Base-by-base conservation (phyloP, 768 basidiomycete genomes). In the Austroboletus eburneus region DNA sequence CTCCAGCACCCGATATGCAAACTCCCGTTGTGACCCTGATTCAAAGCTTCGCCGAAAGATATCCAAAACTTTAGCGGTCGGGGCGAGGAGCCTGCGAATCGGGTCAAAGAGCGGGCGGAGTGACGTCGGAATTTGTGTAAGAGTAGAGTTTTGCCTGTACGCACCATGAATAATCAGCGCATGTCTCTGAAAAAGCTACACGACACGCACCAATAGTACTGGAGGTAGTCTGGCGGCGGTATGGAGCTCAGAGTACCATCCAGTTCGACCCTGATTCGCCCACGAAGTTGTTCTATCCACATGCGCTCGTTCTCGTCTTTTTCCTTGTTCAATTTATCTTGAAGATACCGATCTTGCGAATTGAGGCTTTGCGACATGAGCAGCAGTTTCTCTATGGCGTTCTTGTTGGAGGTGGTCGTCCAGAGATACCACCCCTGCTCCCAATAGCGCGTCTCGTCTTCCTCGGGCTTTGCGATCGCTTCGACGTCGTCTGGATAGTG, bases 391-490 rank as follows among this genome's bases (percentile, higher is more conserved):
- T 83, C 77, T 52, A 74, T 69, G 8, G 75, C 71, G 10, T 75
- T 78, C 60, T 69, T 71, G 39, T 73, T 70, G 40, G 72, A 79
- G 44, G 70, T 71, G 14, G 77, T 76, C 42, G 78, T 74, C 85
- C 85, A 88, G 34, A 90, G 56, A 57, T 90, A 90, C 75, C 77
- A 84, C 5, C 87, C 86, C 56, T 81, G 79, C 46, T 85, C 74
- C 87, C 87, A 90, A 56, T 77, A 74, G 51, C 76, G 60, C 14
- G 49, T 79, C 34, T 68, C 70, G 18, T 76, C 69, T 32, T 50
- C 65, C 48, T 47, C 65, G 20, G 57, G 36, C 48, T 39, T 54
- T 5, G 63, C 23, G 24, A 49, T 34, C 18, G 39, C 2, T 14
- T 60, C 59, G 22, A 46, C 14, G 22, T 53, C 52, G 17, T 55